These are phyloP conservation scores for Linnemannia hyalina DNA, from an alignment of 192 early-diverging fungal genomes.

Conservation along the genomic window DNA sequence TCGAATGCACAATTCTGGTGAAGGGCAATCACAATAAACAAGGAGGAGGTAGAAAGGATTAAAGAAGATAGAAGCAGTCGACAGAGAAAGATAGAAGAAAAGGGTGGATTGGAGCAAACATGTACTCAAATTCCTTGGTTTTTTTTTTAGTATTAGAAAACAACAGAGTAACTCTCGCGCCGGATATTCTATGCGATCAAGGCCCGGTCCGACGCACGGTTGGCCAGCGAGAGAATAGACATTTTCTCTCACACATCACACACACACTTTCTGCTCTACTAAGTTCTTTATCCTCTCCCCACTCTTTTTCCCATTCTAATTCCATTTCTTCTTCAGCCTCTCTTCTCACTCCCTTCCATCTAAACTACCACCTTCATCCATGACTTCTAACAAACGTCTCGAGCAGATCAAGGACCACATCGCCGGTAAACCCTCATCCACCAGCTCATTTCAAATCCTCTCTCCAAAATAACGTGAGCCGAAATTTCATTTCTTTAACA, in stretches of 20 bases:
- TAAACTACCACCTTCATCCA: not conserved
- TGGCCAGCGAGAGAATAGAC: not conserved
- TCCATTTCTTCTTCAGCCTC: too few species aligned
- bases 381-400: conserved; percentile 37
- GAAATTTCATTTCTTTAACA: not conserved
- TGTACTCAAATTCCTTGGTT: too few species aligned
- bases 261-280: too few species aligned
- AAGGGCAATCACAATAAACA: too few species aligned
- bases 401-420: conserved; percentile 55
- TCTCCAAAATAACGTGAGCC: not conserved
- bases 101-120: too few species aligned
- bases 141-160: too few species aligned
- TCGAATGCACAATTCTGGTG: too few species aligned
- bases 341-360: not conserved
- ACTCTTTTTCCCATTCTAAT: not conserved
- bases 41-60: too few species aligned
- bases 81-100: too few species aligned
- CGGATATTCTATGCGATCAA: not conserved
- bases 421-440: conserved; percentile 19
- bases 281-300: too few species aligned
- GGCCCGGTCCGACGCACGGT: not conserved
- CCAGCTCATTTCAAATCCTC: not conserved
- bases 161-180: not conserved
- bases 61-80: too few species aligned
- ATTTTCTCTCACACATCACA: not conserved